Percentiles rank a stretch among this genome's conserved stretches.
These are phyloP conservation scores for Blastocystis sp. DNA, from an alignment of 352 stramenopile genomes.

Conservation along the genomic window DNA sequence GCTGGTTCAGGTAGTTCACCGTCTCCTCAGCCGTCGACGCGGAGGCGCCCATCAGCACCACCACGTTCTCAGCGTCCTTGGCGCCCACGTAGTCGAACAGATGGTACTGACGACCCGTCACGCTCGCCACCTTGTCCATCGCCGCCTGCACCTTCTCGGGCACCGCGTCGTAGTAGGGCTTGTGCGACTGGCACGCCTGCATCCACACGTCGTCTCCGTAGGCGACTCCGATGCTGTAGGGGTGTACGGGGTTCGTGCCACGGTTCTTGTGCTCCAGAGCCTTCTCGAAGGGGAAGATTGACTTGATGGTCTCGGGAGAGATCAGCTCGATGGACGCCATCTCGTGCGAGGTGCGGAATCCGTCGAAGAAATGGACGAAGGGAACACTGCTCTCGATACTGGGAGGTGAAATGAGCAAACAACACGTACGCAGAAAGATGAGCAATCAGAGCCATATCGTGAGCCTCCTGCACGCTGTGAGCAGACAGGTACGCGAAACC, in stretches of 20 bases:
- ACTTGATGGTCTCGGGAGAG: constrained; percentile 62
- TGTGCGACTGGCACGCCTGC: neutral
- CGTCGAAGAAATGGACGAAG: constrained; percentile 72
- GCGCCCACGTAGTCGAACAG: constrained; percentile 72
- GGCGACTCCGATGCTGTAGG: constrained; percentile 2
- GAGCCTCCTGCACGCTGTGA: constrained; percentile 67
- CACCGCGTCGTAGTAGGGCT: constrained; percentile 58
- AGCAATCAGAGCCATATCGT: constrained; percentile 70
- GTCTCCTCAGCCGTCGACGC: constrained; percentile 63
- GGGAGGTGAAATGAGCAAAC: neutral
- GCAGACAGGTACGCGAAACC: constrained; percentile 69
- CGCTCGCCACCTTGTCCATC: constrained; percentile 69
- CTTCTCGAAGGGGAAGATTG: constrained; percentile 60
- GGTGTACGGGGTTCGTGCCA: constrained; percentile 18
- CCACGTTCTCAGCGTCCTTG: constrained; percentile 66
- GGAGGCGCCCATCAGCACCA: constrained; percentile 69
- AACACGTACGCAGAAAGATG: constrained; percentile 66
- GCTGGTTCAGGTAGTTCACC: constrained; percentile 68
- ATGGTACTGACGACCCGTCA: constrained; percentile 69
- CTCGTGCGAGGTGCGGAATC: constrained; percentile 66
- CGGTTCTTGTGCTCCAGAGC: constrained; percentile 59
- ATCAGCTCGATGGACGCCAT: constrained; percentile 66
- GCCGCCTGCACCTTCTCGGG: constrained; percentile 68
- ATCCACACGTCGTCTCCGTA: constrained; percentile 50
- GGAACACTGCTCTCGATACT: constrained; percentile 63